phyloP scores from a whole-genome alignment of 202 grass and related monocot genomes.

The Dendrocalamus latiflorus region DNA sequence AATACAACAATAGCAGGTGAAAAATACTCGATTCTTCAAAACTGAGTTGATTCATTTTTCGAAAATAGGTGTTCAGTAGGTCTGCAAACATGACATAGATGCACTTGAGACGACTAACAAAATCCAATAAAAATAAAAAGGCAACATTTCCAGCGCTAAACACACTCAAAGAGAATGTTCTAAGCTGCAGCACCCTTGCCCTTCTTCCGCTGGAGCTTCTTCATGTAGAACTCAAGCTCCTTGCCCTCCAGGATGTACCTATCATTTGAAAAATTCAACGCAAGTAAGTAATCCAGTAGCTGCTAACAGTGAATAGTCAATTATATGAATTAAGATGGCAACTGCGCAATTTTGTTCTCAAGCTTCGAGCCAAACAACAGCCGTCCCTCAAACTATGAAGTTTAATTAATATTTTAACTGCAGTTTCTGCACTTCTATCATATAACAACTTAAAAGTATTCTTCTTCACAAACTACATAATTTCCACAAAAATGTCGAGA shows the following conservation, averaged over 20 bases:
- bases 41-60: constrained; percentile 4
- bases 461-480: neutral
- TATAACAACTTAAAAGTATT: neutral
- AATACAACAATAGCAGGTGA: neutral
- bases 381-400: neutral
- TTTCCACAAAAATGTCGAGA: neutral
- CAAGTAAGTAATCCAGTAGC: neutral
- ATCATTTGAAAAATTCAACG: neutral
- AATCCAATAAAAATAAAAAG: constrained; percentile 11
- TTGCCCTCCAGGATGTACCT: constrained; percentile 67
- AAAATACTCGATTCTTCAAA: neutral
- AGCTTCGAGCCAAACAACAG: neutral
- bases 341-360: neutral
- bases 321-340: neutral
- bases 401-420: neutral
- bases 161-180: neutral
- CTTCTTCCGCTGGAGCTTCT: constrained; percentile 64
- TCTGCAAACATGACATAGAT: constrained; percentile 21
- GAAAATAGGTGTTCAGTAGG: constrained; percentile 4
- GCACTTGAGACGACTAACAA: constrained; percentile 2
- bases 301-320: neutral
- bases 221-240: constrained; percentile 75
- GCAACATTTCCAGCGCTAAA: neutral
- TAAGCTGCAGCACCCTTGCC: constrained; percentile 45
- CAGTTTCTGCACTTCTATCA: neutral